These are phyloP conservation scores for Phytophthora pluvialis DNA, from an alignment of 352 stramenopile genomes.

Conservation along the genomic window DNA sequence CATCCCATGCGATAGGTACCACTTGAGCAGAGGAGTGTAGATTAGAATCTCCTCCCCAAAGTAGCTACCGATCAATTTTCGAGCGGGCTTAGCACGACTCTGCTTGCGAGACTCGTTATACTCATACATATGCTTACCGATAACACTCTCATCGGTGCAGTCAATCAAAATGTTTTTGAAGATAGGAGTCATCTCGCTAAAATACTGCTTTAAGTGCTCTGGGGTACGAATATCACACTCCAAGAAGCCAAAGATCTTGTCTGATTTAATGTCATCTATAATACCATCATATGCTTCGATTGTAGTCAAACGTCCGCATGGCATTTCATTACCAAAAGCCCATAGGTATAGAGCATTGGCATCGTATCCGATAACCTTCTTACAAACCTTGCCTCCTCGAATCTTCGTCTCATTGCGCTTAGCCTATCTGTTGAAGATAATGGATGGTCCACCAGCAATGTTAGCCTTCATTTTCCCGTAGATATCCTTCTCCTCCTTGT, in stretches of 20 bases:
- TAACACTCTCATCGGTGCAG: no score
- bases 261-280: not conserved
- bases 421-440: no score
- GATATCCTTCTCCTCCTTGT: conserved; percentile 4
- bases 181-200: conserved; percentile 44
- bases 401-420: no score
- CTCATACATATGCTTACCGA: not conserved
- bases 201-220: conserved; percentile 38
- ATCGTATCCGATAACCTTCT: no score
- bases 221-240: not conserved
- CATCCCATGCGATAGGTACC: no score
- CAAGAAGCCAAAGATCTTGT: not conserved
- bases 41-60: no score
- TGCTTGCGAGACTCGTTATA: no score
- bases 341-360: not conserved
- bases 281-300: conserved; percentile 10
- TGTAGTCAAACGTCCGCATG: not conserved
- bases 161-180: conserved; percentile 35
- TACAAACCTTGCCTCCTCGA: no score
- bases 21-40: no score
- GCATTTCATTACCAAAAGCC: conserved; percentile 13
- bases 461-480: conserved; percentile 11
- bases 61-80: no score
- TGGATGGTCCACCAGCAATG: not conserved
- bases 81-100: no score